These are phyloP conservation scores for Paramecium primaurelia DNA, from an alignment of 73 alveolate genomes.

Conservation along the genomic window DNA sequence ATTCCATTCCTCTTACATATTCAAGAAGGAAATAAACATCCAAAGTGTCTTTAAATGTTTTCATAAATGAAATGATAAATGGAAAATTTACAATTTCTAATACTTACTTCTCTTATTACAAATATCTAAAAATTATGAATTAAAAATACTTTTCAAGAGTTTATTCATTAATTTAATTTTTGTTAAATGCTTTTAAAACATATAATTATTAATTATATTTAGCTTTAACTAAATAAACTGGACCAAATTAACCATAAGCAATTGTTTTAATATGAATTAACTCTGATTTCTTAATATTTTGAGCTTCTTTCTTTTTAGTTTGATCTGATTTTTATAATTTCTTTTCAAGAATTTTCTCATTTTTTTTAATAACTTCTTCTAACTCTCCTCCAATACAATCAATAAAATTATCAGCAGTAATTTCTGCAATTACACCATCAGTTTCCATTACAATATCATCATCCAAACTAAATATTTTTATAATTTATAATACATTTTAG, in stretches of 20 bases:
- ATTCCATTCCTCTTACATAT: constrained; percentile 69
- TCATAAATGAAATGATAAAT: constrained; percentile 64
- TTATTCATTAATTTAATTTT: constrained; percentile 42
- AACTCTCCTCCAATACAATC: constrained; percentile 50
- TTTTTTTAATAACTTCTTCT: constrained; percentile 46
- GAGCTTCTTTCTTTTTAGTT: constrained; percentile 45
- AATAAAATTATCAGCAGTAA: constrained; percentile 51
- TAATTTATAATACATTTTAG: background rate
- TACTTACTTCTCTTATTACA: constrained; percentile 40
- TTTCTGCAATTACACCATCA: constrained; percentile 62
- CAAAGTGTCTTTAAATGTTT: constrained; percentile 63
- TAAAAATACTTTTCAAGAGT: constrained; percentile 28
- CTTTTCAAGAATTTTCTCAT: constrained; percentile 44
- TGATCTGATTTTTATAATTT: constrained; percentile 43
- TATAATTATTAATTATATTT: constrained; percentile 35
- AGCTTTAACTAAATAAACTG: constrained; percentile 58
- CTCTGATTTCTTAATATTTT: constrained; percentile 25
- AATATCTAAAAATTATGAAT: background rate
- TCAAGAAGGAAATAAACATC: constrained; percentile 69
- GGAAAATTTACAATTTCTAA: constrained; percentile 63
- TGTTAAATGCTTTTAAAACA: constrained; percentile 50
- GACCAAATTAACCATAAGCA: constrained; percentile 61
- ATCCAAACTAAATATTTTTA: background rate
- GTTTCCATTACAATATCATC: constrained; percentile 61
- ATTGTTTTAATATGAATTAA: constrained; percentile 21